phyloP scores from a whole-genome alignment of 495 filamentous ascomycete genomes.

The Aspergillus ostianus region DNA sequence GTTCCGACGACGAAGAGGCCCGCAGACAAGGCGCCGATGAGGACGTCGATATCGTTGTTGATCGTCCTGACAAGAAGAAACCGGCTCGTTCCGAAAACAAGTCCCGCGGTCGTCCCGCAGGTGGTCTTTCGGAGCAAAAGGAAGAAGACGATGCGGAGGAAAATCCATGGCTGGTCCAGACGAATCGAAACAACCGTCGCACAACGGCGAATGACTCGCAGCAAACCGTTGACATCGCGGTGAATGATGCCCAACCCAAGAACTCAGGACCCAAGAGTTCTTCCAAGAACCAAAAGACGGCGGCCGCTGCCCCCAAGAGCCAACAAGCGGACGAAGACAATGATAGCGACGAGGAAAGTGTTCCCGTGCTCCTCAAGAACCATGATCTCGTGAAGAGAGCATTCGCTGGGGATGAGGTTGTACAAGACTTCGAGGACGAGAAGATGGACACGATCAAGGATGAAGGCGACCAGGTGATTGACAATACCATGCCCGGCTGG shows the following conservation, averaged over 20 bases:
- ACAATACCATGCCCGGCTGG: constrained; percentile 89
- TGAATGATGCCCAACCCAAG: constrained; percentile 30
- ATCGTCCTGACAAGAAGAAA: constrained; percentile 26
- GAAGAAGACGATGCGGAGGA: constrained; percentile 30
- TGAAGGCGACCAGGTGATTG: constrained; percentile 81
- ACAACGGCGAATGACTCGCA: constrained; percentile 30
- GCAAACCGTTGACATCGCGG: constrained; percentile 39
- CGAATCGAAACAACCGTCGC: constrained; percentile 38
- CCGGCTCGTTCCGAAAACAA: constrained; percentile 19
- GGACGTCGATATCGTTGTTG: constrained; percentile 22
- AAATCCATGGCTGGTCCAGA: constrained; percentile 52
- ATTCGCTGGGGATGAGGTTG: constrained; percentile 90
- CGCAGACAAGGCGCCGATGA: constrained; percentile 24
- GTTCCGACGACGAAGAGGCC: constrained; percentile 52
- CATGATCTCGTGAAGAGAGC: constrained; percentile 79
- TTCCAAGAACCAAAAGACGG: constrained; percentile 23
- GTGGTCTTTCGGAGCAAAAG: constrained; percentile 21
- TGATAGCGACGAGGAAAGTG: constrained; percentile 53
- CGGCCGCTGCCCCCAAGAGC: constrained; percentile 17
- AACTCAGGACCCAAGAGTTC: constrained; percentile 15
- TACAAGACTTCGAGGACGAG: constrained; percentile 75
- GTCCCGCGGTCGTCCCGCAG: constrained; percentile 16
- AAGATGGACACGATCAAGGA: constrained; percentile 71
- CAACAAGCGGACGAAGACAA: constrained; percentile 31
- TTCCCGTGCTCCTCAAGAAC: constrained; percentile 69